Evolutionary conservation across 208 protist species (phyloP).

Genomic region (Trichomonas vaginalis): DNA sequence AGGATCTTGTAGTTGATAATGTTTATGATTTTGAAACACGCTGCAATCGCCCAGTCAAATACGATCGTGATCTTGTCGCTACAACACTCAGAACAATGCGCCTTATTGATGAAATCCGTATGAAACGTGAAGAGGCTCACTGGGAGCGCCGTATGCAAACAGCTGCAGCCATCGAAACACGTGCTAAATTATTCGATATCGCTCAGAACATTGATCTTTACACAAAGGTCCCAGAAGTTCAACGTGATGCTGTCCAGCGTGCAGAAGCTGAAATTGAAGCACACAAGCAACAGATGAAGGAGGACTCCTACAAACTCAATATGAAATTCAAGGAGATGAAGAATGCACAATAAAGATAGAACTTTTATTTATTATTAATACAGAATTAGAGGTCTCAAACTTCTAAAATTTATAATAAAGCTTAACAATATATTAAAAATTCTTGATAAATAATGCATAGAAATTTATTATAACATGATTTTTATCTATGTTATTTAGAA

Average conservation of each 20-base stretch:
- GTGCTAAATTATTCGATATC: slow-evolving; percentile 47
- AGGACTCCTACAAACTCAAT: background rate
- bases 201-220: slow-evolving; percentile 74
- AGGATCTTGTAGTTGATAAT: slow-evolving; percentile 87
- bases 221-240: slow-evolving; percentile 14
- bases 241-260: background rate
- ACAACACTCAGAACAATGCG: slow-evolving; percentile 78
- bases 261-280: background rate
- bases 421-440: no score
- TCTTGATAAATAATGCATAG: no score
- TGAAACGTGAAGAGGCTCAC: slow-evolving; percentile 65
- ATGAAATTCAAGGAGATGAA: background rate
- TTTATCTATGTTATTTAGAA: no score
- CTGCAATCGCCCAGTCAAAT: slow-evolving; percentile 87
- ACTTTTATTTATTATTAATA: background rate
- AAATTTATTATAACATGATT: no score
- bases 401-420: background rate
- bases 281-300: background rate
- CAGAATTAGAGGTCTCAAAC: background rate
- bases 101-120: slow-evolving; percentile 77
- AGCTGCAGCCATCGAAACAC: slow-evolving; percentile 52
- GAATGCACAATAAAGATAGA: background rate
- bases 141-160: slow-evolving; percentile 65
- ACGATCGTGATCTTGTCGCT: slow-evolving; percentile 86
- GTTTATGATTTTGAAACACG: slow-evolving; percentile 95